Base-by-base conservation (phyloP, 306 rosid genomes). In the Dryas octopetala region DNA sequence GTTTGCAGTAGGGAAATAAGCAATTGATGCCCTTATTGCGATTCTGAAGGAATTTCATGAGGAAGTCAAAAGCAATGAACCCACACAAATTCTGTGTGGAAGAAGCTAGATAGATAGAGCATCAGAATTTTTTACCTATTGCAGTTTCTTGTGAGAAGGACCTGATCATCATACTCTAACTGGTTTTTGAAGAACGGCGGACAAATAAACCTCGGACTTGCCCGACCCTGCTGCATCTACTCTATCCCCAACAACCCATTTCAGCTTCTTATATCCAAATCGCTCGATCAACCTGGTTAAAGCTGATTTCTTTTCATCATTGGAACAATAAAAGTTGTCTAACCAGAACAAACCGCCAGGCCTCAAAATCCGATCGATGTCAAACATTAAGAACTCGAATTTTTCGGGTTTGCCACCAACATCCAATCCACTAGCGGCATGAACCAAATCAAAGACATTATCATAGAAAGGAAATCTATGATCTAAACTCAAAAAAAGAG, bases 401-500 rank as follows among this genome's bases (percentile, higher is more conserved):
- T 87, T 91, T 54, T 90, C 97, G 2, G 80, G 81, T 68, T 82
- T 94, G 11, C 84, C 93, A 17, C 87, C 96, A 63, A 79, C 76
- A 83, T 89, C 97, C 88, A 91, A 79, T 9, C 85, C 66, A 77
- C 88, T 91, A 7, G 86, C 62, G 0, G 86, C 89, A 14, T 78
- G 98, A 62, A 91, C 86, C 85, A 94, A 78, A 79, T 95, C 99
- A 74, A 95, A 95, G 84, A 89, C 92, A 84, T 86, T 88, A 74
- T 92, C 99, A 54, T 91, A 85, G 77, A 95, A 90, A 12, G 99
- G 97, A 81, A 95, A 92, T 65, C 97, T 85, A 79, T 92, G 96
- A 81, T 88, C 91, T 66, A 95, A 85, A 78, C 97, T 95, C 62
- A 88, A 66, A 78, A 59, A 95, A 19, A 95, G 80, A 66, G 99